Percentiles rank a stretch among this genome's conserved stretches.
These are phyloP conservation scores for Apophysomyces trapeziformis DNA, from an alignment of 371 early-diverging fungal genomes.

Conservation along the genomic window DNA sequence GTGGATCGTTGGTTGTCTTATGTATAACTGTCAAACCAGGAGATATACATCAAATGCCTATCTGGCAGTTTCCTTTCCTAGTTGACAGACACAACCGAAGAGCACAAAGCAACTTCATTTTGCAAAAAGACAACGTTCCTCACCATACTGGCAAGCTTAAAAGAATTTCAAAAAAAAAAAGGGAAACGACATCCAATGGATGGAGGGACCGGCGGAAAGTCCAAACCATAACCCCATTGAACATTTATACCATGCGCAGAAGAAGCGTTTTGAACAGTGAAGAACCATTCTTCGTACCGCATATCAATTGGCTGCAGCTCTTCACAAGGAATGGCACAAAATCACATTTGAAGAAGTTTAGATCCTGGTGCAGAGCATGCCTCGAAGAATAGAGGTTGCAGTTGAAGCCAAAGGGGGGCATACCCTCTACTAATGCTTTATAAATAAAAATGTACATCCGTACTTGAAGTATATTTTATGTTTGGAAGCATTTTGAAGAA, in stretches of 20 bases:
- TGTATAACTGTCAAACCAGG: background rate
- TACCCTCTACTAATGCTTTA: background rate
- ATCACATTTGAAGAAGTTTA: background rate
- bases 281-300: background rate
- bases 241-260: background rate
- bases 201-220: constrained; percentile 41
- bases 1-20: background rate
- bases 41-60: background rate
- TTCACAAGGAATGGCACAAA: background rate
- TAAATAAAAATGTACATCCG: background rate
- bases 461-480: no score
- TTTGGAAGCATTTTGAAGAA: no score
- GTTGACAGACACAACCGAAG: constrained; percentile 14
- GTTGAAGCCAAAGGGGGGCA: constrained; percentile 5
- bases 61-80: background rate
- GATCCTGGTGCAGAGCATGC: background rate
- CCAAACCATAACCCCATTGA: constrained; percentile 44
- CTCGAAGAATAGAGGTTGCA: constrained; percentile 2
- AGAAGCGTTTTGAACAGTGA: background rate
- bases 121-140: constrained; percentile 37
- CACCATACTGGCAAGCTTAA: constrained; percentile 33
- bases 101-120: constrained; percentile 21
- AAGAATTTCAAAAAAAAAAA: constrained; percentile 13
- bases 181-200: constrained; percentile 11
- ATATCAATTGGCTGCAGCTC: background rate